Conservation (phyloP, 371 early-diverging fungal genomes). For the Actinomortierella ambigua region DNA sequence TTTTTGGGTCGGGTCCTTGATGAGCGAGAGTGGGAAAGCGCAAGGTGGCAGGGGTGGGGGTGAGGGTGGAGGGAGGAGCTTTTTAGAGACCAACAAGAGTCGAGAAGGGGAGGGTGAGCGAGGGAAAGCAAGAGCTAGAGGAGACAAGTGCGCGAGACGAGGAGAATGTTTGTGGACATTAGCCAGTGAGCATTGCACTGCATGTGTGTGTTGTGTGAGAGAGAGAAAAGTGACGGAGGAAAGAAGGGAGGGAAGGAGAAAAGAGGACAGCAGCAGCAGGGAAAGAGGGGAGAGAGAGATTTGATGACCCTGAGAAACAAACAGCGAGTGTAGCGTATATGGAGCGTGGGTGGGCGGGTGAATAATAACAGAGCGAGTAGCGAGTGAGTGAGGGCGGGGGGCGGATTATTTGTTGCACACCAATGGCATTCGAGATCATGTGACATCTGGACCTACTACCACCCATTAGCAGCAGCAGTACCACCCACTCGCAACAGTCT, state of each 20-base stretch:
- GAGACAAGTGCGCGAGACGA: too few relatives aligned
- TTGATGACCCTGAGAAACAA: neutral
- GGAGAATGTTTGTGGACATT: too few relatives aligned
- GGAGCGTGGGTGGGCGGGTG: too few relatives aligned
- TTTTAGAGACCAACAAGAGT: neutral
- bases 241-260: neutral
- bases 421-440: too few relatives aligned
- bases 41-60: neutral
- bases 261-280: neutral
- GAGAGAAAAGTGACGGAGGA: neutral
- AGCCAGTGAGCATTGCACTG: too few relatives aligned
- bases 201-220: too few relatives aligned
- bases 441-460: too few relatives aligned
- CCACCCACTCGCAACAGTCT: too few relatives aligned
- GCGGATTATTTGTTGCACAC: too few relatives aligned
- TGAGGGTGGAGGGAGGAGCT: neutral
- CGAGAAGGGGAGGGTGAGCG: conserved; percentile 2
- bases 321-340: neutral
- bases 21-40: conserved; percentile 1
- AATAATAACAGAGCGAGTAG: too few relatives aligned
- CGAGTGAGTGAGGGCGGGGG: neutral
- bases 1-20: too few relatives aligned
- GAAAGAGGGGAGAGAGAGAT: neutral
- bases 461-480: too few relatives aligned
- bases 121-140: neutral